phyloP scores from a whole-genome alignment of 768 basidiomycete species.

The Cystobasidium onofrii region DNA sequence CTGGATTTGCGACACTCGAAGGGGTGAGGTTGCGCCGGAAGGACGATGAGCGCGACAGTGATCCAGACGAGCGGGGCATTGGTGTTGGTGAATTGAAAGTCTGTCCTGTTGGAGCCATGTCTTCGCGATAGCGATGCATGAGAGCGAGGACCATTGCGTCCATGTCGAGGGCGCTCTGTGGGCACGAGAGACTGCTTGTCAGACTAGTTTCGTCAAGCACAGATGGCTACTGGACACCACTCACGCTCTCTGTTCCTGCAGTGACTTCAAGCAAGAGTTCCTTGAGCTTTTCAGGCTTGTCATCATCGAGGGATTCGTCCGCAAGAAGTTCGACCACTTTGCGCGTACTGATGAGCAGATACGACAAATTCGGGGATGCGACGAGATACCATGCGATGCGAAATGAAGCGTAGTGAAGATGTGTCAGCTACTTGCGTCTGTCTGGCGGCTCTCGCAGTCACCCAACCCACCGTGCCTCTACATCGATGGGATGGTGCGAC shows the following conservation, averaged over 20 bases:
- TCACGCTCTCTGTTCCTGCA: slow-evolving; percentile 21
- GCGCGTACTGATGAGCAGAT: background rate
- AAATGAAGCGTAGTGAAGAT: no score
- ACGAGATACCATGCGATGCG: no score
- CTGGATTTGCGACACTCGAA: background rate
- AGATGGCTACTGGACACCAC: background rate
- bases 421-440: no score
- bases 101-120: slow-evolving; percentile 28
- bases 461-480: slow-evolving; percentile 6
- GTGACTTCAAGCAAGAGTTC: slow-evolving; percentile 11
- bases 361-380: no score
- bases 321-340: slow-evolving; percentile 17
- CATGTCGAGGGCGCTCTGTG: slow-evolving; percentile 11
- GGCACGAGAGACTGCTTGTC: background rate
- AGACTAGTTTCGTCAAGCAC: no score
- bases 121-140: slow-evolving; percentile 32
- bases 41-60: slow-evolving; percentile 32
- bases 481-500: background rate
- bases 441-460: no score
- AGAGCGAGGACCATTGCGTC: slow-evolving; percentile 24
- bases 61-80: slow-evolving; percentile 9
- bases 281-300: slow-evolving; percentile 33
- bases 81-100: slow-evolving; percentile 24
- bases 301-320: slow-evolving; percentile 19
- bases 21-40: slow-evolving; percentile 26